Evolutionary conservation across 1,284 basidiomycete genomes (phyloP).

Genomic region (Ustilago lituana): DNA sequence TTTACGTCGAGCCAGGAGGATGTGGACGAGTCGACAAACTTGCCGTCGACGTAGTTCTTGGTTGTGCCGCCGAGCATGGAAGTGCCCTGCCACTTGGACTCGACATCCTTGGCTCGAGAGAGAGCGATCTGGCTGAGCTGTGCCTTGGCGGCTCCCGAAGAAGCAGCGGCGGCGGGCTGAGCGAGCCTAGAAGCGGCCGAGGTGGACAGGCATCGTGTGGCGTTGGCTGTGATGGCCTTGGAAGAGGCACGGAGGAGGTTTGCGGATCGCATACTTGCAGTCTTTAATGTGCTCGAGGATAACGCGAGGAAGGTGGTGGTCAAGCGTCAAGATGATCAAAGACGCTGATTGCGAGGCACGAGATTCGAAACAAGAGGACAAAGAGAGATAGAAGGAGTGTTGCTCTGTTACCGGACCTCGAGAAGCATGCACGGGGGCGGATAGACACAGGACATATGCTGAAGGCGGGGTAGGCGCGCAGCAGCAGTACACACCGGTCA

Average conservation of each 20-base stretch:
- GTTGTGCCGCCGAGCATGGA: slow-evolving; percentile 80
- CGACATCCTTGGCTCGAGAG: slow-evolving; percentile 53
- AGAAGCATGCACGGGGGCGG: too few species aligned
- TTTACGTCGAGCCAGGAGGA: slow-evolving; percentile 82
- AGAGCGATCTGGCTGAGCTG: slow-evolving; percentile 50
- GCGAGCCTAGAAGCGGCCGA: slow-evolving; percentile 29
- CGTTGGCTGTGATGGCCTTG: slow-evolving; percentile 17
- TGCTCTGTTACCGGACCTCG: too few species aligned
- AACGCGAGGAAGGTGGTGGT: slow-evolving; percentile 5
- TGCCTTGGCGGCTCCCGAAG: slow-evolving; percentile 19
- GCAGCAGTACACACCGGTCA: too few species aligned
- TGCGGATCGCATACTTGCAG: slow-evolving; percentile 21
- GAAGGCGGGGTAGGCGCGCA: too few species aligned
- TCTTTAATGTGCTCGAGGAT: too few species aligned
- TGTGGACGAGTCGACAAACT: slow-evolving; percentile 83
- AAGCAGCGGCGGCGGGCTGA: slow-evolving; percentile 29
- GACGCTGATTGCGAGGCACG: too few species aligned
- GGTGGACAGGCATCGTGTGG: slow-evolving; percentile 36
- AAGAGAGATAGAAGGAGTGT: too few species aligned
- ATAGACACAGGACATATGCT: too few species aligned
- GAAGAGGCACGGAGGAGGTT: slow-evolving; percentile 29
- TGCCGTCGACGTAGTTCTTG: slow-evolving; percentile 82
- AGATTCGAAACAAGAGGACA: too few species aligned
- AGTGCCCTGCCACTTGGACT: slow-evolving; percentile 79
- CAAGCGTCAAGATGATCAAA: neutral